Evolutionary conservation across 805 yeast genomes (phyloP).

Genomic region (Brettanomyces bruxellensis): DNA sequence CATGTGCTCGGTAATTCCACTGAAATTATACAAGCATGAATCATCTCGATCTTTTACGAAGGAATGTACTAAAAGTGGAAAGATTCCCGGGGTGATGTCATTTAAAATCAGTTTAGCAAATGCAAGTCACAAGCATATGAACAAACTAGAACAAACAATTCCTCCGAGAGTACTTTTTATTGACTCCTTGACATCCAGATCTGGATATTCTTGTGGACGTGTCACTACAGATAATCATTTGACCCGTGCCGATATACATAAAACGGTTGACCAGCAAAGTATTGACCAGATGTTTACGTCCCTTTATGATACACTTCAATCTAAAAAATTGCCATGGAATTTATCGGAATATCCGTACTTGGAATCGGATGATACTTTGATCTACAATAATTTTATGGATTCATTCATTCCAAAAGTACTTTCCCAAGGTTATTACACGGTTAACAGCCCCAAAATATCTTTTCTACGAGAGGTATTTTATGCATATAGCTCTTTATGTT

Average conservation of each 20-base stretch:
- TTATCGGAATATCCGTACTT: background rate
- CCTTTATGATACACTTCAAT: constrained; percentile 7
- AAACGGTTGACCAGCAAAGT: constrained; percentile 8
- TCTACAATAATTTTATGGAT: background rate
- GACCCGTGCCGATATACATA: too few relatives aligned
- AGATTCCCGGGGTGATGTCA: constrained; percentile 6
- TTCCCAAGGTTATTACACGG: too few relatives aligned
- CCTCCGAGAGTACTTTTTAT: too few relatives aligned
- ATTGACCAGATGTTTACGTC: constrained; percentile 20
- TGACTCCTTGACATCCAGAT: too few relatives aligned
- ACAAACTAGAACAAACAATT: too few relatives aligned
- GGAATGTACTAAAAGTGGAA: constrained; percentile 2
- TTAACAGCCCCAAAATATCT: background rate
- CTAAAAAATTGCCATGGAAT: background rate
- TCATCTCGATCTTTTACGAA: constrained; percentile 4
- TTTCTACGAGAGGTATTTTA: constrained; percentile 26
- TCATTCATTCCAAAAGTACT: background rate
- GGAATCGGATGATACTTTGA: background rate
- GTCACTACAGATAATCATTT: too few relatives aligned
- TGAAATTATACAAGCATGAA: constrained; percentile 15
- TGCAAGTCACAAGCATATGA: background rate
- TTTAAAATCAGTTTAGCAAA: background rate
- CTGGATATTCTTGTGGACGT: too few relatives aligned
- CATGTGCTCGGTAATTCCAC: constrained; percentile 20
- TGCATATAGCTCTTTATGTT: constrained; percentile 30